Evolutionary conservation across 345 rosid species (phyloP), one percentile per base, ranked within the genome.

Genomic region (Diplotaxis tenuifolia): DNA sequence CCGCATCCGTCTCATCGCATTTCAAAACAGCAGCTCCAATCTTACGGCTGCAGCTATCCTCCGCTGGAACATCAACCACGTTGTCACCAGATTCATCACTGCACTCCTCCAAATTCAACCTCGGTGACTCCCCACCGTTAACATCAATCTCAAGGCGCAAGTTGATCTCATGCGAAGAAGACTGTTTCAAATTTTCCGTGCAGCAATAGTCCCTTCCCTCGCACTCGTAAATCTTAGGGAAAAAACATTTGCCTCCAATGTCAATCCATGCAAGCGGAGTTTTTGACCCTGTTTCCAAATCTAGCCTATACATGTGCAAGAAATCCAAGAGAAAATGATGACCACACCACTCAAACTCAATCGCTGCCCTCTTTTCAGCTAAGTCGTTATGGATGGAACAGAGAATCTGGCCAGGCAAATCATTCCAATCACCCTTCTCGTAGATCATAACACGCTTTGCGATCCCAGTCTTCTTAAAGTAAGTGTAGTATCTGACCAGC

Each of bases 201-300:
- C 63, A 87, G 68, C 77, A 80, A 5, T 71, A 68, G 72, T 66
- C 52, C n/a, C 42, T 60, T 62, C 75, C 89, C 67, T 78, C 76
- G 38, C 11, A 67, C 15, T 78, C 86, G 63, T 83, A 84, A 40
- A 76, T 75, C 71, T 92, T 97, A 0, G 99, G 99, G 71, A 96
- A 96, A 73, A 89, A 96, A 75, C 94, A 89, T 45, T 78, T 62
- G 53, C 85, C 95, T 15, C 81, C 85, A 65, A 85, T 84, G 74
- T 96, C 99, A 82, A 96, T 96, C 99, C 99, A 96, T 36, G 99
- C 97, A 76, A 96, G 83, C 0, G 96, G 87, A 54, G 79, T 83
- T 56, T 82, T 87, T 6, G 57, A 25, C 40, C 94, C 92, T 19
- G 90, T 89, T 72, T 79, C 86, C 84, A 76, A 34, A 81, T 96